A percentile compares a stretch with the other conserved stretches of the same genome.
phyloP scores from a whole-genome alignment of 2,329 filamentous ascomycete species.

The Phoma sp. region DNA sequence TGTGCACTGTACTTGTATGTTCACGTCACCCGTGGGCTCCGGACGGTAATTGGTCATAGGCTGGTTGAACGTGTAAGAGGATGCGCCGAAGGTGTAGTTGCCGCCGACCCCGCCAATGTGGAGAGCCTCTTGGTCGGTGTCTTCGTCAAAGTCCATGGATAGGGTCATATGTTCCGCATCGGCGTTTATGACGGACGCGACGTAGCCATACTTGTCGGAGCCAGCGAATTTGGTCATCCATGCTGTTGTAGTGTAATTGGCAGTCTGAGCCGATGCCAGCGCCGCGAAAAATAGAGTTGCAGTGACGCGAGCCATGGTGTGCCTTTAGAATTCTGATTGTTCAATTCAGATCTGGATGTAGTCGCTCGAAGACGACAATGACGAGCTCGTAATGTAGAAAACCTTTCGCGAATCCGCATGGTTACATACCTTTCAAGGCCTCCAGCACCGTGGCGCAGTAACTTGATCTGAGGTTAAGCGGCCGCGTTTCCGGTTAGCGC shows the following conservation, averaged over 20 bases:
- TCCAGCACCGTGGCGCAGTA: slow-evolving; percentile 10
- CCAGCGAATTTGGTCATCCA: slow-evolving; percentile 9
- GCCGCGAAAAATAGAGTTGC: slow-evolving; percentile 7
- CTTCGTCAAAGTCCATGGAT: slow-evolving; percentile 1
- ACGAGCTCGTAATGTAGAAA: too few relatives aligned
- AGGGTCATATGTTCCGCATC: slow-evolving; percentile 11
- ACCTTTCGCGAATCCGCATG: background rate
- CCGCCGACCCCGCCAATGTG: background rate
- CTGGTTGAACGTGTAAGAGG: background rate
- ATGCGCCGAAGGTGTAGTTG: slow-evolving; percentile 5
- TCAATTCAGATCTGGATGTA: too few relatives aligned
- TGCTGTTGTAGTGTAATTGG: slow-evolving; percentile 11
- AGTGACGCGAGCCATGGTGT: background rate
- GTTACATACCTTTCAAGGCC: slow-evolving; percentile 10
- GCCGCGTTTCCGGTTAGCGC: slow-evolving; percentile 6
- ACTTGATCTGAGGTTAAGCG: background rate
- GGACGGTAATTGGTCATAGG: background rate
- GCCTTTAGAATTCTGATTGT: too few relatives aligned
- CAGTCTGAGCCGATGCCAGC: slow-evolving; percentile 1
- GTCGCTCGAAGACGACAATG: too few relatives aligned
- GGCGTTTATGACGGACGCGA: slow-evolving; percentile 12
- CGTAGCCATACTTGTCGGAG: slow-evolving; percentile 10
- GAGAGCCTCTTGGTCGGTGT: background rate
- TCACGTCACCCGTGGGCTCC: background rate
- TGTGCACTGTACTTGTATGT: background rate